Evolutionary conservation across 139 green algal genomes (phyloP).

Genomic region (Medakamo hakoo): DNA sequence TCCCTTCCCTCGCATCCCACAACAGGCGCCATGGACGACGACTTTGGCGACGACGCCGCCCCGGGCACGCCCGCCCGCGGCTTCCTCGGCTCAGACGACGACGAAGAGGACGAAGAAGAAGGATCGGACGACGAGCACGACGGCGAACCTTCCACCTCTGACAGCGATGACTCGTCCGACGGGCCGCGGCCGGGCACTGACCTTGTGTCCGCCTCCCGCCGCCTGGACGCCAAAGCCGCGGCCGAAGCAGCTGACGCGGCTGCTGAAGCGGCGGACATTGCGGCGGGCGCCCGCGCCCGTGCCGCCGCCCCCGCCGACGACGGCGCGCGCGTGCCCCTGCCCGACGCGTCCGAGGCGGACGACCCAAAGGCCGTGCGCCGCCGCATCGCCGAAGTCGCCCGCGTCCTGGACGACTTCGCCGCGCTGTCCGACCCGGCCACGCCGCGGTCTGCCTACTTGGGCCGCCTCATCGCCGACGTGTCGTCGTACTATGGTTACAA

Average conservation of each 20-base stretch:
- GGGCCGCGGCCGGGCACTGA: conserved; percentile 19
- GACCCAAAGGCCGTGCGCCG: conserved; percentile 25
- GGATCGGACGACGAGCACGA: conserved; percentile 6
- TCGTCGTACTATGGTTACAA: conserved; percentile 94
- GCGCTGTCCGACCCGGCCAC: conserved; percentile 22
- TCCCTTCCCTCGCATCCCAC: neutral
- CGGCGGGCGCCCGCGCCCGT: conserved; percentile 16
- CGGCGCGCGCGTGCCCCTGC: neutral
- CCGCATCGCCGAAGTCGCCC: conserved; percentile 48
- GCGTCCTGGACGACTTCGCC: conserved; percentile 70
- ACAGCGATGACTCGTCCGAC: neutral
- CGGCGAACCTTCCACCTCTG: conserved; percentile 3
- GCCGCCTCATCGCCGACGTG: conserved; percentile 67
- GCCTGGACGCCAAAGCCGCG: conserved; percentile 29
- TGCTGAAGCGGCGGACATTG: conserved; percentile 39
- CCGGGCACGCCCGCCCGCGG: neutral
- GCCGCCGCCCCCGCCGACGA: conserved; percentile 6
- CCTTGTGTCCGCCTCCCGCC: conserved; percentile 26
- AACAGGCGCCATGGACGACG: conserved; percentile 4
- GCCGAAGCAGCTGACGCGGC: conserved; percentile 22
- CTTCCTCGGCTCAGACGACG: conserved; percentile 6
- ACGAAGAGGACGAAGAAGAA: conserved; percentile 15
- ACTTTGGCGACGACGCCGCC: conserved; percentile 9
- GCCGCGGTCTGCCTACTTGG: conserved; percentile 56
- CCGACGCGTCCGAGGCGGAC: neutral